These are phyloP conservation scores for Diplodia intermedia DNA, from an alignment of 2,329 filamentous ascomycete species.

Conservation along the genomic window DNA sequence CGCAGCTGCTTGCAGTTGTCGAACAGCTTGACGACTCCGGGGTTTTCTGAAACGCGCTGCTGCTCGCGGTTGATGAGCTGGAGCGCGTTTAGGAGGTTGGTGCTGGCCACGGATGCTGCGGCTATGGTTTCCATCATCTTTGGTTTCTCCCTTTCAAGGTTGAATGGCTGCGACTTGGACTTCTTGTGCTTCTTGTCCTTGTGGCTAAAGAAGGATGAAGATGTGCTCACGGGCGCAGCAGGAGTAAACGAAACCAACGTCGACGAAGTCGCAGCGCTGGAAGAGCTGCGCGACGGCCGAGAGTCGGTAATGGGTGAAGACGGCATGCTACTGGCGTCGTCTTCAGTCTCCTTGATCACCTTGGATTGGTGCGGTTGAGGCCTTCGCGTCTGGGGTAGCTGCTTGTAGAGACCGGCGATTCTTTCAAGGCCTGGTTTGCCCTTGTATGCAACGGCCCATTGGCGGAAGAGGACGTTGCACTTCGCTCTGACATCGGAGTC, in stretches of 20 bases:
- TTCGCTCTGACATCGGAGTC: slow-evolving; percentile 87
- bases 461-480: slow-evolving; percentile 82
- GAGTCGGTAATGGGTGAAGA: slow-evolving; percentile 21
- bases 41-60: slow-evolving; percentile 86
- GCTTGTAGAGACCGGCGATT: slow-evolving; percentile 78
- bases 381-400: slow-evolving; percentile 68
- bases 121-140: slow-evolving; percentile 89
- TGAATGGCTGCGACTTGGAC: slow-evolving; percentile 70
- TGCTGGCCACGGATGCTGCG: slow-evolving; percentile 87
- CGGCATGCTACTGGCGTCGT: slow-evolving; percentile 70
- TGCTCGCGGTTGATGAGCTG: slow-evolving; percentile 90
- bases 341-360: slow-evolving; percentile 80
- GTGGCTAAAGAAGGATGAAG: slow-evolving; percentile 45
- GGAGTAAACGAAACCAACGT: slow-evolving; percentile 26
- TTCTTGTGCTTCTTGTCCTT: slow-evolving; percentile 63
- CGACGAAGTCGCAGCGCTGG: slow-evolving; percentile 21
- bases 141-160: slow-evolving; percentile 84
- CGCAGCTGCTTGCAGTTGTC: slow-evolving; percentile 86
- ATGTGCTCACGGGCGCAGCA: slow-evolving; percentile 23
- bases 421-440: slow-evolving; percentile 78
- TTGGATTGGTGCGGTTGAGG: slow-evolving; percentile 75
- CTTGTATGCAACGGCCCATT: slow-evolving; percentile 86
- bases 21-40: slow-evolving; percentile 75
- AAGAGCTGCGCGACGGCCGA: slow-evolving; percentile 32
- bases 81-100: slow-evolving; percentile 84